Percentiles rank a stretch among this genome's conserved stretches.
Conservation (phyloP, 2,329 filamentous ascomycete species). For the Aspergillus brunneoviolaceus region DNA sequence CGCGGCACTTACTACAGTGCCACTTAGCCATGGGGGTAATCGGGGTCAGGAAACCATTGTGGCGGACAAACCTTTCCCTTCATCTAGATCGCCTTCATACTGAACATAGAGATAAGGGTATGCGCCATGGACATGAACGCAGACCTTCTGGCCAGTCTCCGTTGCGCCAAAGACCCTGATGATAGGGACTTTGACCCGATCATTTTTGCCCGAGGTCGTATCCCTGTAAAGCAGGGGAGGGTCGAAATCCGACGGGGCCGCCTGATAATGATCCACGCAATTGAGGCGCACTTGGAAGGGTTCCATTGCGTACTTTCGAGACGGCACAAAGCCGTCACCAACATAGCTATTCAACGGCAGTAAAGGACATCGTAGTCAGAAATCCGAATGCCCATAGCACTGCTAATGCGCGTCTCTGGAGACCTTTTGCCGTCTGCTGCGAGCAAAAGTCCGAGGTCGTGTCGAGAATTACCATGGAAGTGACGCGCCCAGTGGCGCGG, state of each 20-base stretch:
- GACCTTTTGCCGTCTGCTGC: background rate
- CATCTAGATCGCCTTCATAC: conserved; percentile 68
- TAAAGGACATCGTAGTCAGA: conserved; percentile 8
- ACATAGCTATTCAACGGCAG: conserved; percentile 22
- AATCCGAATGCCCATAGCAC: background rate
- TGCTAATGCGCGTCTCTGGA: background rate
- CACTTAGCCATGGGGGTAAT: conserved; percentile 13
- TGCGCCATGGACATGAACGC: conserved; percentile 90
- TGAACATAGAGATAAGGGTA: conserved; percentile 95
- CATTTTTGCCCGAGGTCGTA: conserved; percentile 58
- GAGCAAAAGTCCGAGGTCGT: background rate
- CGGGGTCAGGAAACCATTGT: background rate
- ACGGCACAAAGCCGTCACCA: conserved; percentile 23
- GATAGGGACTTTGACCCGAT: conserved; percentile 74
- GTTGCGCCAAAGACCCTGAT: conserved; percentile 90
- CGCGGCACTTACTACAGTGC: conserved; percentile 65
- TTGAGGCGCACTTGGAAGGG: conserved; percentile 89
- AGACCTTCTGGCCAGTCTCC: conserved; percentile 92
- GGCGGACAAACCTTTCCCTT: conserved; percentile 63
- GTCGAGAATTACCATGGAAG: conserved; percentile 4
- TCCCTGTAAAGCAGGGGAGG: conserved; percentile 70
- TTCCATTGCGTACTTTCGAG: conserved; percentile 54
- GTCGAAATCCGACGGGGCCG: conserved; percentile 74
- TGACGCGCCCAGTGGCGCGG: conserved; percentile 22
- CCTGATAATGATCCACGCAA: conserved; percentile 93